Evolutionary conservation across 2,329 filamentous ascomycete genomes (phyloP).

Genomic region (Xylariales sp.): DNA sequence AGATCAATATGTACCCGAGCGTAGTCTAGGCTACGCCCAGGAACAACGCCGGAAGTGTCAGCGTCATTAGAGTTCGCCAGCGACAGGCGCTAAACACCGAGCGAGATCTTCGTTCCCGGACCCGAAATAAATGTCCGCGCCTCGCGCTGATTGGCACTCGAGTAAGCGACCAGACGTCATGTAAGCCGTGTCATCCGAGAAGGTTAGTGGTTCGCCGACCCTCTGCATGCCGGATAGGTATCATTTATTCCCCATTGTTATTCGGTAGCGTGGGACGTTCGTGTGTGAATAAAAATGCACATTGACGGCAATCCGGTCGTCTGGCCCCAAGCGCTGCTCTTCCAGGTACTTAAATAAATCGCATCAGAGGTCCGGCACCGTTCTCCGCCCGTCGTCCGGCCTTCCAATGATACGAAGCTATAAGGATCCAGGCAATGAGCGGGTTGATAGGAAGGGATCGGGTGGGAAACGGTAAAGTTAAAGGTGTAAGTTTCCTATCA

Average conservation of each 20-base stretch:
- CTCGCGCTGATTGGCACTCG: not conserved
- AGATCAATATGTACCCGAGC: not conserved
- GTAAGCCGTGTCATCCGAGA: not conserved
- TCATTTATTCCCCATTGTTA: not conserved
- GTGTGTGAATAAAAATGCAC: not conserved
- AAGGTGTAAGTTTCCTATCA: not conserved
- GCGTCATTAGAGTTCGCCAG: conserved; percentile 6
- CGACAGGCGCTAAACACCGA: not conserved
- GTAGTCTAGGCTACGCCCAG: too few species aligned
- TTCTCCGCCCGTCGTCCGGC: not conserved
- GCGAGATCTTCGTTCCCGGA: not conserved
- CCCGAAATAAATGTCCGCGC: too few species aligned
- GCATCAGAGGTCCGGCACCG: not conserved
- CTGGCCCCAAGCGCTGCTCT: too few species aligned
- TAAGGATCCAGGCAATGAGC: too few species aligned
- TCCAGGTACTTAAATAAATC: not conserved
- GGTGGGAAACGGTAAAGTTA: not conserved
- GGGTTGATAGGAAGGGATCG: not conserved
- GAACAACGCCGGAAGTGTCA: not conserved
- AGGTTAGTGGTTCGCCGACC: not conserved
- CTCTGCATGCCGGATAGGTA: not conserved
- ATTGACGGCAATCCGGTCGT: too few species aligned
- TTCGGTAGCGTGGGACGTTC: not conserved
- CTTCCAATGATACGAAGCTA: not conserved
- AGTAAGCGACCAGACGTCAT: not conserved